Base-by-base conservation (phyloP, 169 alveolate species). In the Eimeria necatrix region DNA sequence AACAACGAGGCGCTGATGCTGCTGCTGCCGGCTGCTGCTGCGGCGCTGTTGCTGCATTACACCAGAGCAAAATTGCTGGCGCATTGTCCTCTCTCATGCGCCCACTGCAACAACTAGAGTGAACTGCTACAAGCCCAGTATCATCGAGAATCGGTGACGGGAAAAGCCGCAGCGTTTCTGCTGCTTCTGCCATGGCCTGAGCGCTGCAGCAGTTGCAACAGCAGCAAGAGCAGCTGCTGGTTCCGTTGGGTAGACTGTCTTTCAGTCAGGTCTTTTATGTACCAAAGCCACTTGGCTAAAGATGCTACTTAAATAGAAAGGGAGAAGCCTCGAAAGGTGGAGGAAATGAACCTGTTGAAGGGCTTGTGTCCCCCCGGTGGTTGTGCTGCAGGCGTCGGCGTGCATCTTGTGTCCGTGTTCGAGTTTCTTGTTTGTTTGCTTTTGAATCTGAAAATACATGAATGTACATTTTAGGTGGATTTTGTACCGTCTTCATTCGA, bases 1-100 rank as follows among this genome's bases (percentile, higher is more conserved):
- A 53, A 70, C 90, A 84, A 84, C 92, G 92, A 84, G 92, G 92
- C 92, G 78, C 92, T 84, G 92, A 59, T 84, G 92, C 49, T 84
- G 92, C 80, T 84, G 92, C 92, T 84, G 92, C 92, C 56, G 92
- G 80, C 92, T 32, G 81, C 92, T 84, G 76, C 61, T 59, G 73
- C 91, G 56, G 78, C 92, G 76, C 80, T 24, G 92, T 60, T 59
- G 80, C 92, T 24, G 68, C 59, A 5, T 84, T 32, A 84, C 78
- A 84, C 26, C 73, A 59, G 26, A 84, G 49, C 76, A 53, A 60
- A 56, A 32, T 59, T 84, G 92, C 92, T 84, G 92, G 80, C 49
- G 80, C 51, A 6, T 59, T 41, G 76, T 18, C 78, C 76, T 41
- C 92, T 59, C 59, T 60, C 92, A 84, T 32, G 46, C 78, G 53